Conservation (phyloP, 192 early-diverging fungal genomes). For the Jimgerdemannia flammicorona region DNA sequence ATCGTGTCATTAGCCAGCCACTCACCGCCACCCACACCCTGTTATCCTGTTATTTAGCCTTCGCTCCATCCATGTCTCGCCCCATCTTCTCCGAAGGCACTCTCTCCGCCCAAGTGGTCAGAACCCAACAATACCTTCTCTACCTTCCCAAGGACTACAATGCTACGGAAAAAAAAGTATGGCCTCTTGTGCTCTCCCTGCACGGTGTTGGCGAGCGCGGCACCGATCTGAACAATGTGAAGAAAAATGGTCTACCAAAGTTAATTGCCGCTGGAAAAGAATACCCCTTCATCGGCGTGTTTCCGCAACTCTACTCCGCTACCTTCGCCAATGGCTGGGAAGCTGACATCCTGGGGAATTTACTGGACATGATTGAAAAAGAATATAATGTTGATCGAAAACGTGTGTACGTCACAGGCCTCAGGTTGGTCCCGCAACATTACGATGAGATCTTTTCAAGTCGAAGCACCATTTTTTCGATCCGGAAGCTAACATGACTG, state of each 20-base stretch:
- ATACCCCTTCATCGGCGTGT: constrained; percentile 1
- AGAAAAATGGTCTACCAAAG: constrained; percentile 2
- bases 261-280: not conserved
- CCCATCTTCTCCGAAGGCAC: not conserved
- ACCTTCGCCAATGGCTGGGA: constrained; percentile 2
- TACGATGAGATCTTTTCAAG: too few species aligned
- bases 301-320: not conserved
- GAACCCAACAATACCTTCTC: not conserved
- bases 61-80: not conserved
- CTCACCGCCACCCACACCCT: too few species aligned
- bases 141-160: constrained; percentile 1
- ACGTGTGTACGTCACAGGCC: constrained; percentile 4
- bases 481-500: not conserved
- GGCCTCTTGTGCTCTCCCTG: constrained; percentile 11
- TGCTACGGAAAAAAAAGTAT: not conserved
- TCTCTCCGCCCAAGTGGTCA: not conserved
- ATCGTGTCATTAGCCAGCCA: too few species aligned
- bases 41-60: not conserved
- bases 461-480: constrained; percentile 3
- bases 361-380: not conserved
- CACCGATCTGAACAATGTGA: not conserved
- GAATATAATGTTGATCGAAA: constrained; percentile 7
- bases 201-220: constrained; percentile 8
- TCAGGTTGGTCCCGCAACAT: not conserved
- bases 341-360: not conserved